Base-by-base conservation (phyloP, 2,329 filamentous ascomycete genomes). In the Cladophialophora bantiana region DNA sequence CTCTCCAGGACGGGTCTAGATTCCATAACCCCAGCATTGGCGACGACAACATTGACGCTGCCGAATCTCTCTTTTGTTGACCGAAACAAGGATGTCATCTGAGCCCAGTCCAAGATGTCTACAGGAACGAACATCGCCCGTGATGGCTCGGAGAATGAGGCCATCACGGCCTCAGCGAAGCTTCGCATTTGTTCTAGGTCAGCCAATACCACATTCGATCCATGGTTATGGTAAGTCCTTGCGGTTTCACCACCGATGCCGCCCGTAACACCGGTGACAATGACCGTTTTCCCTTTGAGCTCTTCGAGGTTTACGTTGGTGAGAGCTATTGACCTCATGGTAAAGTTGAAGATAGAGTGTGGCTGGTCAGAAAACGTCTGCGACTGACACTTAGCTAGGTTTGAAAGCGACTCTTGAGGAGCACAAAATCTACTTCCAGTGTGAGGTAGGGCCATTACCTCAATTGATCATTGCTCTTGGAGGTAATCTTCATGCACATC, bases 191-290 rank as follows among this genome's bases (percentile, higher is more conserved):
- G 38, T 15, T 40, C 34, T 12, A 64, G 61, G 53, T 64, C 61
- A 26, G 61, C 61, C 7, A 62, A 12, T 15, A 62, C 60, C 18
- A 62, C 50, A 32, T 56, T 62, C 9, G 60, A 50, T 7, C 59
- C 59, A 13, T 55, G 52, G n/a, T 15, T 4, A 9, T 73, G 74
- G 61, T 80, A 82, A 5, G 75, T 74, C 2, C 76, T 68, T 0
- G 78, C 77, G 20, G 75, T 80, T 0, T 72, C 73, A 64, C 80
- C 76, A 6, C 79, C 80, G 63, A 82, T 78, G 20, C 80, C 80
- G 32, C 56, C 67, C 20, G 66, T 61, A 2, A 63, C 67, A n/a
- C 70, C 70, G 1, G 70, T 72, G 10, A 73, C 50, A 7, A 71
- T 59, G 5, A 69, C 63, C 1, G 56, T 63, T 36, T 59, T 62